Evolutionary conservation across 108 stramenopile species (phyloP).

Genomic region (Parietichytrium sp.): DNA sequence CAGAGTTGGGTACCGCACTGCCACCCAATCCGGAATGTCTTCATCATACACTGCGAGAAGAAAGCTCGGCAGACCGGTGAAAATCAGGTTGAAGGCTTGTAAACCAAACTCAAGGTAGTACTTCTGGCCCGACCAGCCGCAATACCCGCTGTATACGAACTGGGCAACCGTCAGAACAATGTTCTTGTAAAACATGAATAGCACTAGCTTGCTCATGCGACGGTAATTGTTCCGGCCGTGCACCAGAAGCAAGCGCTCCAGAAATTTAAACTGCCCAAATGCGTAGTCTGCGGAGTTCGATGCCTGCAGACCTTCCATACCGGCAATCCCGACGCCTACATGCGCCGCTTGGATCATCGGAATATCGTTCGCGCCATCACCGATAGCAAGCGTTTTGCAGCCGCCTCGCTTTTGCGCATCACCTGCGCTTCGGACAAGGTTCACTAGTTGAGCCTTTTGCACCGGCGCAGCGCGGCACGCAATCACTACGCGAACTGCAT

Average conservation of each 20-base stretch:
- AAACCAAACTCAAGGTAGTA: slow-evolving; percentile 9
- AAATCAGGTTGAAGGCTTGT: slow-evolving; percentile 72
- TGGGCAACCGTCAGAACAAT: slow-evolving; percentile 78
- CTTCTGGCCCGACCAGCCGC: slow-evolving; percentile 39
- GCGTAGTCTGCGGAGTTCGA: slow-evolving; percentile 74
- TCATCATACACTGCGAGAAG: slow-evolving; percentile 84
- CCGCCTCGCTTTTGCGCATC: too few relatives aligned
- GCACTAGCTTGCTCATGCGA: slow-evolving; percentile 77
- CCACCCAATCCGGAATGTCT: slow-evolving; percentile 79
- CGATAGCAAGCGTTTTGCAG: slow-evolving; percentile 66
- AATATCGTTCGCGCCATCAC: slow-evolving; percentile 68
- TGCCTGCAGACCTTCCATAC: slow-evolving; percentile 61
- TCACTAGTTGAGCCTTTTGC: slow-evolving; percentile 63
- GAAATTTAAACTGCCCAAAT: slow-evolving; percentile 86
- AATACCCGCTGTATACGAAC: slow-evolving; percentile 55
- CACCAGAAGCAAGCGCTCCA: slow-evolving; percentile 81
- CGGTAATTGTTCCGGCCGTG: slow-evolving; percentile 95
- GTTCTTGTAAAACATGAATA: slow-evolving; percentile 98
- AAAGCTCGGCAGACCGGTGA: slow-evolving; percentile 77
- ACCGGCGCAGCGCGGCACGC: slow-evolving; percentile 62
- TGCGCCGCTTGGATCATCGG: slow-evolving; percentile 68
- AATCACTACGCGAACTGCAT: slow-evolving; percentile 46
- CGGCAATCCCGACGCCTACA: slow-evolving; percentile 63
- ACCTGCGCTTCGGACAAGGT: slow-evolving; percentile 52
- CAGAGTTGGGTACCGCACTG: slow-evolving; percentile 47